Evolutionary conservation across 2,329 filamentous ascomycete genomes (phyloP), one percentile per base, ranked within the genome.

Genomic region (Cadophora sp.): DNA sequence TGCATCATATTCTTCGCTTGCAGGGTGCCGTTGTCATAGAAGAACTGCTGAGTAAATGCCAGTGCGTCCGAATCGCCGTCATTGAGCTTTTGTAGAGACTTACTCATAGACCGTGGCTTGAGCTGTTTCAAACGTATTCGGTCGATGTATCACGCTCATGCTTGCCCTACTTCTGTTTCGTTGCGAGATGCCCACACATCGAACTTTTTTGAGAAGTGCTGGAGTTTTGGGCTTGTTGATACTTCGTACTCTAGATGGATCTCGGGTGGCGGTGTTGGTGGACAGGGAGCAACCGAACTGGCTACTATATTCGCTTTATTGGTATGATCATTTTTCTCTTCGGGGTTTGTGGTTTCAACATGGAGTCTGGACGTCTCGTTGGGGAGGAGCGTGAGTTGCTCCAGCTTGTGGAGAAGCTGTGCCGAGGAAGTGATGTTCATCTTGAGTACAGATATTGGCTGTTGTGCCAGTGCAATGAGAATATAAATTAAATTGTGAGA

Each of bases 121-220:
- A 59, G n/a, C n/a, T 55, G 18, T 55, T 30, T 36, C 16, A 65
- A 22, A 20, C 8, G 13, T 3, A 22, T 11, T 3, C 63, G 63
- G 30, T 65, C 56, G 9, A 65, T 45, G 36, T 65, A 65, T n/a
- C 22, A 33, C 1, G 63, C 30, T 47, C 51, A 56, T 45, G 22
- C 56, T 36, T 60, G 56, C 11, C 63, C 63, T 18, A 36, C 27
- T 39, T 51, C 27, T 5, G 7, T 9, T 18, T 30, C 27, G 30
- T 58, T 53, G 55, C 9, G 9, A 20, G 18, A 9, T 3, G 56
- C 43, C 27, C 33, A 65, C 27, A 65, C 20, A 11, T 24, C 16
- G 45, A 59, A 33, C 11, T 22, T 8, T 24, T 55, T 27, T 43
- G 53, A 59, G 30, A 59, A 65, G 30, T 59, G 53, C 24, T 59